Evolutionary conservation across 1,139 yeast species (phyloP).

Genomic region (Tardiomyces depauwii): DNA sequence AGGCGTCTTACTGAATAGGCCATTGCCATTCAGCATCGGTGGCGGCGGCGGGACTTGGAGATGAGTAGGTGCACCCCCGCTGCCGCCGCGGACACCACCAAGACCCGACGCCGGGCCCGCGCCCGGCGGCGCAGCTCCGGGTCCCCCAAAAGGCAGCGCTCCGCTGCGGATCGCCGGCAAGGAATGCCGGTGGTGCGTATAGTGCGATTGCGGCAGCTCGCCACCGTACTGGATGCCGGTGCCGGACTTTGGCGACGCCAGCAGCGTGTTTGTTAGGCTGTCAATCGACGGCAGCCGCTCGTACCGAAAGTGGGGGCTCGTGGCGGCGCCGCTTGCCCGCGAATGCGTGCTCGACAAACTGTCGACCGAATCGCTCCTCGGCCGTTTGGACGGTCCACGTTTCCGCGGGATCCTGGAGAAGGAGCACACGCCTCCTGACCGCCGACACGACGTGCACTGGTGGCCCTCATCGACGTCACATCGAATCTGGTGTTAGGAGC

Average conservation of each 20-base stretch:
- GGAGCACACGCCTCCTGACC: conserved; percentile 29
- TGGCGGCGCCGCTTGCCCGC: conserved; percentile 3
- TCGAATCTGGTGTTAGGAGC: conserved; percentile 23
- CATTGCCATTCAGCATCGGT: neutral
- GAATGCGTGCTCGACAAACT: neutral
- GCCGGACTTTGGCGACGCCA: conserved; percentile 5
- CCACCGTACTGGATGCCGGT: neutral
- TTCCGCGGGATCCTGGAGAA: conserved; percentile 33
- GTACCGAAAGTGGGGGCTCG: neutral
- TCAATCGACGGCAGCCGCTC: conserved; percentile 20
- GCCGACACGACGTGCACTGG: conserved; percentile 28
- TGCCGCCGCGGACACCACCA: neutral
- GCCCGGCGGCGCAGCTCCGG: neutral
- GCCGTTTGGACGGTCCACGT: conserved; percentile 32
- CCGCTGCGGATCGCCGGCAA: neutral
- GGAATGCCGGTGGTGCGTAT: neutral
- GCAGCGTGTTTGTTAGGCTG: conserved; percentile 11
- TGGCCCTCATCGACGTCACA: conserved; percentile 25
- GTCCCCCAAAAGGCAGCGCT: neutral
- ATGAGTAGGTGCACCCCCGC: neutral
- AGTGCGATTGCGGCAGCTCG: neutral
- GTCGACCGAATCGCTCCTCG: conserved; percentile 7
- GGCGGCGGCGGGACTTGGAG: neutral
- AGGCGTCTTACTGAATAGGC: neutral
- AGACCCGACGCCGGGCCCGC: neutral